phyloP scores from a whole-genome alignment of 345 rosid genomes.

The Angophora floribunda region DNA sequence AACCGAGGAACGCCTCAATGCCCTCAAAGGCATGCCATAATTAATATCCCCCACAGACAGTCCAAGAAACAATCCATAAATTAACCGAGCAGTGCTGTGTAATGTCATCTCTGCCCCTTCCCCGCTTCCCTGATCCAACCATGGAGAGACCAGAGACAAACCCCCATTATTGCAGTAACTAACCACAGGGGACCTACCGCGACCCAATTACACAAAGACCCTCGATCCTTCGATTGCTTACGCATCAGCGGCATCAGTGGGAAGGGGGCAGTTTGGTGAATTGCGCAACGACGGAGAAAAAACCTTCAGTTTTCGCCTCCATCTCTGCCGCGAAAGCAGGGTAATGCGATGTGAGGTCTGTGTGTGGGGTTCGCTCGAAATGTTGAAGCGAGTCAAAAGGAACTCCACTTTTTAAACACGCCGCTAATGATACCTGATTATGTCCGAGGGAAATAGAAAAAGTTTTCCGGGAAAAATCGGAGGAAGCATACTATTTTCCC shows the following conservation, averaged over 20 bases:
- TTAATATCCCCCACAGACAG: neutral
- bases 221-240: neutral
- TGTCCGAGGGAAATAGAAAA: neutral
- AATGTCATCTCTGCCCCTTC: neutral
- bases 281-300: neutral
- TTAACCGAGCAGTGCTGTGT: neutral
- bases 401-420: neutral
- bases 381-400: neutral
- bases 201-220: conserved; percentile 17
- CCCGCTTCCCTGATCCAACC: neutral
- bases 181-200: neutral
- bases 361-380: conserved; percentile 8
- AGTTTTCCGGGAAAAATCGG: neutral
- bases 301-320: conserved; percentile 13
- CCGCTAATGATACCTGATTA: neutral
- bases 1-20: neutral
- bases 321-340: conserved; percentile 55
- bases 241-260: neutral
- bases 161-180: conserved; percentile 15
- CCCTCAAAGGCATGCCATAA: neutral
- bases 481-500: neutral
- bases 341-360: conserved; percentile 5
- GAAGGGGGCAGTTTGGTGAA: neutral
- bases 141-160: conserved; percentile 1
- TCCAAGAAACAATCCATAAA: neutral